These are phyloP conservation scores for Hibiscus tridactylites DNA, from an alignment of 345 rosid species.

Conservation along the genomic window DNA sequence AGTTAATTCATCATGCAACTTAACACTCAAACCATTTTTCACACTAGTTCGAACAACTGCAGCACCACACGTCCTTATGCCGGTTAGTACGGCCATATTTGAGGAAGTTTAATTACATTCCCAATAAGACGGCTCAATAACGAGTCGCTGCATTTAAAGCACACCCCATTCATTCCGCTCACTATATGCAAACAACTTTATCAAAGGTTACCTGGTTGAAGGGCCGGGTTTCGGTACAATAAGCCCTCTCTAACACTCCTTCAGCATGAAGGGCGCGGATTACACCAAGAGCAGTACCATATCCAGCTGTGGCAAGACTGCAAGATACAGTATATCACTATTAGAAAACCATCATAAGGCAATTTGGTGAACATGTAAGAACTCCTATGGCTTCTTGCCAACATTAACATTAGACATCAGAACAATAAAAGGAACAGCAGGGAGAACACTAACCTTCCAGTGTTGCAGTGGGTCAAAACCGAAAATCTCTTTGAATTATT, in stretches of 20 bases:
- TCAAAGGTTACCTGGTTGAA: constrained; percentile 69
- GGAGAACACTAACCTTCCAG: constrained; percentile 51
- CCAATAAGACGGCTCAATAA: background rate
- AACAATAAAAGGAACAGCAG: background rate
- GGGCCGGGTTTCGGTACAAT: constrained; percentile 98
- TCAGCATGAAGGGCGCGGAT: constrained; percentile 68
- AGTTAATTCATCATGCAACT: no score
- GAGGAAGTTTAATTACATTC: background rate
- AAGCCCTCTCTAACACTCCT: constrained; percentile 70
- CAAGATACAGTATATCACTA: background rate
- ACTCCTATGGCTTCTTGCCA: background rate
- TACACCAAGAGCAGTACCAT: constrained; percentile 94
- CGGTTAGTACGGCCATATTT: no score
- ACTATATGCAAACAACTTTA: background rate
- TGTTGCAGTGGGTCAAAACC: constrained; percentile 92
- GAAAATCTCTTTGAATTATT: constrained; percentile 40
- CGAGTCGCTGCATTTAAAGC: no score
- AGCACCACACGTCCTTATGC: background rate
- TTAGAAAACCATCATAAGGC: background rate
- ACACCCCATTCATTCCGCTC: background rate
- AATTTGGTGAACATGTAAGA: background rate
- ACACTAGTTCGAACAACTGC: background rate
- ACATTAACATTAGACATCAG: background rate
- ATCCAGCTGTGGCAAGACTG: constrained; percentile 99
- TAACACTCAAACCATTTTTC: background rate